Base-by-base conservation (phyloP, 805 yeast genomes). In the Isabelozyma pseudorhagii region DNA sequence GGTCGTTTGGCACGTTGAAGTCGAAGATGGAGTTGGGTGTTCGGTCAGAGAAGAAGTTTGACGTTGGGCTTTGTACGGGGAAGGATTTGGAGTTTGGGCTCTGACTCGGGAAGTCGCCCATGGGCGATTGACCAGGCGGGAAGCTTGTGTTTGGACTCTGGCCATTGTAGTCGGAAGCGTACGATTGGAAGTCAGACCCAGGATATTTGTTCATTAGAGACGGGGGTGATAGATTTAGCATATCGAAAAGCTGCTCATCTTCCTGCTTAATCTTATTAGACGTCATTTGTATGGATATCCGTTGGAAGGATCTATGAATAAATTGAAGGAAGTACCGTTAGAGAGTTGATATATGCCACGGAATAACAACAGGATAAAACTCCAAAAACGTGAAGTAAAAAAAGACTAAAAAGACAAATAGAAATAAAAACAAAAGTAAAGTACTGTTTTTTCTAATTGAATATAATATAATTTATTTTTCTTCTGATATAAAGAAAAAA, bases 161-260 rank as follows among this genome's bases (percentile, higher is more conserved):
- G 6, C 25, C 25, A 21, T 21, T 21, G 25, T 31, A 13, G 27
- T 31, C 44, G 44, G 36, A 40, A 44, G 36, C 14, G 15, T 7
- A 21, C 48, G 27, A 38, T n/a, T 15, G 13, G 25, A 10, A n/a
- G 40, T 17, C 31, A 38, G 42, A 21, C 29, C 25, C 29, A 14
- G 45, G 38, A 40, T 46, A 34, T 29, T 29, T 18, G 34, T 21
- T 17, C 18, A 18, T 18, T 11, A 48, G 49, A 42, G 50, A 31
- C 34, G 57, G 67, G n/a, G 72, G 71, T 27, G 68, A 63, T 43
- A 68, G 53, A 40, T 66, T 66, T 42, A 67, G 55, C 27, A 67
- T 60, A 40, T 69, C 70, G 50, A 57, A 64, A 18, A 66, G 52
- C 44, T 66, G 63, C 38, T 65, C 68, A 11, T 63, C 68, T 14